phyloP scores from a whole-genome alignment of 2,329 filamentous ascomycete species.

The Monosporascus ibericus region DNA sequence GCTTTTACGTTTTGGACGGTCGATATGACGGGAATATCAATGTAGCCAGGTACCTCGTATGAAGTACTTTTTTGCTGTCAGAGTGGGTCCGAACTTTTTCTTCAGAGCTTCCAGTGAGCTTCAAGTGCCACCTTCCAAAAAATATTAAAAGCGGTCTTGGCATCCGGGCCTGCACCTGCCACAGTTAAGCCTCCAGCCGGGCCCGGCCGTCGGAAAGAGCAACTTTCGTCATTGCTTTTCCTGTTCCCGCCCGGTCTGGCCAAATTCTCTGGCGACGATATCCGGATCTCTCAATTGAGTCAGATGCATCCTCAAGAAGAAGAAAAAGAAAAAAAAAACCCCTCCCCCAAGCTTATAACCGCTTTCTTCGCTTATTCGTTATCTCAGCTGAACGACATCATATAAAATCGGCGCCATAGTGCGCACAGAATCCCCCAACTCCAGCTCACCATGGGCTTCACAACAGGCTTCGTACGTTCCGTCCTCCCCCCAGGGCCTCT shows the following conservation, averaged over 20 bases:
- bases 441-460: conserved; percentile 59
- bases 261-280: neutral
- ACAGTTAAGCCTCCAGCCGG: neutral
- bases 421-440: conserved; percentile 12
- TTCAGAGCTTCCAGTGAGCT: neutral
- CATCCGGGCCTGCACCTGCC: neutral
- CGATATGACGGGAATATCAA: too few species aligned
- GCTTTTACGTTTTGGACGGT: conserved; percentile 3
- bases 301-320: too few species aligned
- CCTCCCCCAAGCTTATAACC: too few species aligned
- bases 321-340: too few species aligned
- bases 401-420: conserved; percentile 16
- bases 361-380: too few species aligned
- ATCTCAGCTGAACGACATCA: conserved; percentile 12
- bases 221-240: conserved; percentile 17
- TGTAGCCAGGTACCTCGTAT: too few species aligned
- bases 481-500: neutral
- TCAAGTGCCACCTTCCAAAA: neutral
- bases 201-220: conserved; percentile 1
- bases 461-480: conserved; percentile 63
- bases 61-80: too few species aligned
- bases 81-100: too few species aligned
- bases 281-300: neutral
- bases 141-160: neutral
- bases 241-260: neutral